Evolutionary conservation across 352 stramenopile genomes (phyloP).

Genomic region (Phytophthora chlamydospora): DNA sequence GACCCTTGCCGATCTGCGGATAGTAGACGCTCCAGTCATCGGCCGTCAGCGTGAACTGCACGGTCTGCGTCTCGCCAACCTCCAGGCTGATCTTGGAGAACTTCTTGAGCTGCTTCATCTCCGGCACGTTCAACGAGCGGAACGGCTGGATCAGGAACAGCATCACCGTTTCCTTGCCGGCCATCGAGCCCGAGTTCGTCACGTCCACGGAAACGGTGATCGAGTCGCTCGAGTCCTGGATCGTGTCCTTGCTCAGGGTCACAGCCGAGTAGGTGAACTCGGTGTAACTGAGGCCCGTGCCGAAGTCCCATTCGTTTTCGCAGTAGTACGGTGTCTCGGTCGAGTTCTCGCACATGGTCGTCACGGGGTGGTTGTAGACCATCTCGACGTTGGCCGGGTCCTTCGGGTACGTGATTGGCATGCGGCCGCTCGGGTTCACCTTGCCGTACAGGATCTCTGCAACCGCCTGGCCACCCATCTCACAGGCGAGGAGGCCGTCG

Average conservation of each 20-base stretch:
- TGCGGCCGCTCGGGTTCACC: neutral
- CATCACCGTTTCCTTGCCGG: slow-evolving; percentile 69
- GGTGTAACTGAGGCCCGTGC: slow-evolving; percentile 66
- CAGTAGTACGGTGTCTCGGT: slow-evolving; percentile 32
- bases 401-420: slow-evolving; percentile 49
- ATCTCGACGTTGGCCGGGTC: slow-evolving; percentile 48
- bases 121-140: slow-evolving; percentile 52
- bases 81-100: slow-evolving; percentile 67
- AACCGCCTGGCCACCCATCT: slow-evolving; percentile 67
- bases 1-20: too few species aligned
- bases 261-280: slow-evolving; percentile 51
- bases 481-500: slow-evolving; percentile 61
- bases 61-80: slow-evolving; percentile 4
- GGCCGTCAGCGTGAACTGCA: too few species aligned
- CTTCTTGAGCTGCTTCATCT: slow-evolving; percentile 74
- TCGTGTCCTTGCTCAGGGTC: slow-evolving; percentile 26
- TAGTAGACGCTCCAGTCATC: too few species aligned
- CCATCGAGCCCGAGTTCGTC: slow-evolving; percentile 48
- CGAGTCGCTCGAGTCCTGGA: slow-evolving; percentile 17
- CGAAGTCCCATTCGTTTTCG: slow-evolving; percentile 59
- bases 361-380: slow-evolving; percentile 64
- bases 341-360: slow-evolving; percentile 29
- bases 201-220: slow-evolving; percentile 22
- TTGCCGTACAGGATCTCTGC: slow-evolving; percentile 61
- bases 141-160: slow-evolving; percentile 68